A percentile compares a stretch with the other conserved stretches of the same genome.
Evolutionary conservation across 306 rosid genomes (phyloP).

Genomic region (Herpetospermum pedunculosum): DNA sequence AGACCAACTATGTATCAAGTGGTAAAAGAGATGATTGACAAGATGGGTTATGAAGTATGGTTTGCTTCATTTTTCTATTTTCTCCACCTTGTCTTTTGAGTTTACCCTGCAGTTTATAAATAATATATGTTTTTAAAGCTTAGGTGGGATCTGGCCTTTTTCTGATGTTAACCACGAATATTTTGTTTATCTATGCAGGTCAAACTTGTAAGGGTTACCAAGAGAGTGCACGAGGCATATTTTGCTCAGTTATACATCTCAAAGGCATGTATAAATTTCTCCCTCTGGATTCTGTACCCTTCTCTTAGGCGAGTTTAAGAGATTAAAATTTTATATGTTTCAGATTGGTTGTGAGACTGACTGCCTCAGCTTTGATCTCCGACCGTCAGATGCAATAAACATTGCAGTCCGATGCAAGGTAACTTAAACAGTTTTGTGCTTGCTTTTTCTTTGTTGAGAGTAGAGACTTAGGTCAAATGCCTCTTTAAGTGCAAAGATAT

Average conservation of each 20-base stretch:
- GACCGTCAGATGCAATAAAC: constrained; percentile 98
- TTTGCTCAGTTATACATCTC: constrained; percentile 86
- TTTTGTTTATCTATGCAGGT: constrained; percentile 41
- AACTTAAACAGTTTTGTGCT: neutral
- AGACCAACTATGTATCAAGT: constrained; percentile 95
- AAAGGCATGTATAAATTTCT: constrained; percentile 38
- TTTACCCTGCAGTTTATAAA: neutral
- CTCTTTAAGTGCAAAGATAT: neutral
- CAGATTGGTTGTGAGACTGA: constrained; percentile 72
- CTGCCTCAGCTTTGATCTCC: constrained; percentile 75
- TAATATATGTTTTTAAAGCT: neutral
- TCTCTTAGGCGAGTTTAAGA: neutral
- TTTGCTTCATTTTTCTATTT: constrained; percentile 8
- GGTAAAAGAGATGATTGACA: constrained; percentile 82
- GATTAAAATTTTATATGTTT: neutral
- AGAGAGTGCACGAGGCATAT: constrained; percentile 94
- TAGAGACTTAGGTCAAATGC: neutral
- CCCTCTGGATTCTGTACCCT: neutral
- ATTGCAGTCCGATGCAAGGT: constrained; percentile 98
- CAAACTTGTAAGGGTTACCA: constrained; percentile 73
- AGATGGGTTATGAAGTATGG: constrained; percentile 89
- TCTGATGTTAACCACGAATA: neutral
- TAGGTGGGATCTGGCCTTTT: neutral
- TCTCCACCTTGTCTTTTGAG: neutral
- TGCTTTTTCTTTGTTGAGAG: neutral